phyloP scores from a whole-genome alignment of 2,329 filamentous ascomycete genomes.

The Colletotrichum sp. region DNA sequence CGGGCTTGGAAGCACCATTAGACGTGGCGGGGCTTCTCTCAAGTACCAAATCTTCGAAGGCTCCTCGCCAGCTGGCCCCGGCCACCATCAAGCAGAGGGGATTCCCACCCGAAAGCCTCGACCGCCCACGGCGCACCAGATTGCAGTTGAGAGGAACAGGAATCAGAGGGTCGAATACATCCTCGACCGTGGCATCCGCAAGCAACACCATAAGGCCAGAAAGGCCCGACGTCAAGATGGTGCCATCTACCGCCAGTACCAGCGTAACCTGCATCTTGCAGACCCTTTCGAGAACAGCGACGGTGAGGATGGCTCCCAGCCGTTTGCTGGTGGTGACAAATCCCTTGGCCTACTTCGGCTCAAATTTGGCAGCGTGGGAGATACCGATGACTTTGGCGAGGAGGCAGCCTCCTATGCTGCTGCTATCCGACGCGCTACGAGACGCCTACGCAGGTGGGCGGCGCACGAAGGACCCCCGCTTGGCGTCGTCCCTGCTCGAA shows the following conservation, averaged over 20 bases:
- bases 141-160: conserved; percentile 80
- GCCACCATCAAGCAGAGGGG: conserved; percentile 57
- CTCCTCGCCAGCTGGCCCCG: conserved; percentile 62
- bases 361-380: conserved; percentile 68
- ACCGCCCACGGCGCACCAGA: conserved; percentile 80
- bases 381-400: conserved; percentile 79
- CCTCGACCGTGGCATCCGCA: conserved; percentile 74
- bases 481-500: conserved; percentile 52
- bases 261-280: conserved; percentile 61
- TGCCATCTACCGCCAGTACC: conserved; percentile 69
- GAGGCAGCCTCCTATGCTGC: conserved; percentile 71
- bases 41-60: conserved; percentile 67
- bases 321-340: conserved; percentile 32
- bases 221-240: conserved; percentile 69
- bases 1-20: conserved; percentile 29
- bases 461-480: conserved; percentile 47
- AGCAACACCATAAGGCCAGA: conserved; percentile 67
- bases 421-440: conserved; percentile 65
- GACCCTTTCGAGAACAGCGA: conserved; percentile 69
- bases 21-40: conserved; percentile 49
- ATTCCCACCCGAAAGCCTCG: conserved; percentile 69
- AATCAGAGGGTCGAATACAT: conserved; percentile 83
- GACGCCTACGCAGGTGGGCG: conserved; percentile 76
- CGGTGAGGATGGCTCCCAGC: conserved; percentile 52
- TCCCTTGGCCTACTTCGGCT: conserved; percentile 52